phyloP scores from a whole-genome alignment of 306 rosid species.

The Prunus armeniaca region DNA sequence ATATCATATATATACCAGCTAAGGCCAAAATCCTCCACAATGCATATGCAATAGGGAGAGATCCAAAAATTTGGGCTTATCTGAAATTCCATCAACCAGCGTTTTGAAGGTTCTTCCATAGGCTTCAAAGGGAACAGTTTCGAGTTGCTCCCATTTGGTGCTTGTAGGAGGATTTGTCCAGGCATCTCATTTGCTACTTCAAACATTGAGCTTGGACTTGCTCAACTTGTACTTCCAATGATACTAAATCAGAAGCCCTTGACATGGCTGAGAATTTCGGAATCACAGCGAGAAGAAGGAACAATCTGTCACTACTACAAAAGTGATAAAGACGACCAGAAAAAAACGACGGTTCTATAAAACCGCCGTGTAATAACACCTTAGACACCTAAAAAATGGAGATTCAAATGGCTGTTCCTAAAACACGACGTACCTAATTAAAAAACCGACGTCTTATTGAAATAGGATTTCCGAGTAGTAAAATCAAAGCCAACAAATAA shows the following conservation, averaged over 20 bases:
- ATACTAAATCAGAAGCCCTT: not conserved
- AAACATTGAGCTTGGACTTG: not conserved
- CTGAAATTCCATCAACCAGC: constrained; percentile 5
- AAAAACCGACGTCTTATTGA: too few relatives aligned
- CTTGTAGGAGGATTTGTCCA: constrained; percentile 28
- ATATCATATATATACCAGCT: constrained; percentile 28
- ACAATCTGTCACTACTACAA: too few relatives aligned
- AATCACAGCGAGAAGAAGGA: not conserved
- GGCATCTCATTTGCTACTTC: not conserved
- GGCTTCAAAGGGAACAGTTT: not conserved
- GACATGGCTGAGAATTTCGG: constrained; percentile 16
- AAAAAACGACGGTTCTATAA: too few relatives aligned
- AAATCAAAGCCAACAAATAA: too few relatives aligned
- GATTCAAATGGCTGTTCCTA: too few relatives aligned
- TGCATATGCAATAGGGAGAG: constrained; percentile 43
- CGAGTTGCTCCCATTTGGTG: constrained; percentile 23
- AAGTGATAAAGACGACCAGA: too few relatives aligned
- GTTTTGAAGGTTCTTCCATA: not conserved
- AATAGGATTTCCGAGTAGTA: too few relatives aligned
- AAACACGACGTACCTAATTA: too few relatives aligned
- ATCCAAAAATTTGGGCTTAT: constrained; percentile 15
- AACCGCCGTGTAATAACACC: too few relatives aligned
- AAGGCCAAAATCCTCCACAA: constrained; percentile 26
- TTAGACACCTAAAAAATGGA: too few relatives aligned
- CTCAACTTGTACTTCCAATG: constrained; percentile 8